Base-by-base conservation (phyloP, 108 stramenopile genomes). In the Conticribra weissflogii region DNA sequence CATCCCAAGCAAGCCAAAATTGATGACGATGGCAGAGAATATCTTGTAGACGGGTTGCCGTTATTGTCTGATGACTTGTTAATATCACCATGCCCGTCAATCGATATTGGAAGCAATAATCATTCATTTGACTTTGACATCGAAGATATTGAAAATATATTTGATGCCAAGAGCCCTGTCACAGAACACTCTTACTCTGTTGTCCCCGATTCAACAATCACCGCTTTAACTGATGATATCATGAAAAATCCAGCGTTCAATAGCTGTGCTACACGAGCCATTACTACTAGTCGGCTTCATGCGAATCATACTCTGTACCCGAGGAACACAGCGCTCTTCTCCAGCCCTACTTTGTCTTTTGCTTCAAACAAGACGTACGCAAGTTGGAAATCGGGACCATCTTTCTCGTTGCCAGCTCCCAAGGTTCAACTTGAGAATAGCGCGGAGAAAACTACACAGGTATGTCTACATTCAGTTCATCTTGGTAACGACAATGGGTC, bases 191-290 rank as follows among this genome's bases (percentile, higher is more conserved):
- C n/a, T 18, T 70, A 52, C 50, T 70, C 69, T 3, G 59, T 70
- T 47, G 33, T 60, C 3, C 69, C 69, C 19, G 52, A 60, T 17
- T 48, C 28, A n/a, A 46, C 24, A n/a, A 57, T 2, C 29, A 22
- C 29, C 28, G 17, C 29, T 9, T 51, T 50, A 9, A 32, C 47
- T 2, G 47, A 61, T 21, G 30, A 48, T 27, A 61, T 63, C 32
- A 31, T 51, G 63, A 51, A 50, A 31, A 63, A 63, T 32, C 49
- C 63, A 32, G 63, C 63, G 32, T 63, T 63, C 63, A 63, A 52
- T 32, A 63, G 50, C 51, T 5, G 36, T 41, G 36, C 36, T 41
- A 5, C 5, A 9, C 36, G 5, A 41, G 5, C 12, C n/a, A n/a
- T n/a, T n/a, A n/a, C n/a, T n/a, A n/a, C n/a, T n/a, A n/a, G n/a